Conservation (phyloP, 495 filamentous ascomycete genomes). For the Lepraria neglecta region DNA sequence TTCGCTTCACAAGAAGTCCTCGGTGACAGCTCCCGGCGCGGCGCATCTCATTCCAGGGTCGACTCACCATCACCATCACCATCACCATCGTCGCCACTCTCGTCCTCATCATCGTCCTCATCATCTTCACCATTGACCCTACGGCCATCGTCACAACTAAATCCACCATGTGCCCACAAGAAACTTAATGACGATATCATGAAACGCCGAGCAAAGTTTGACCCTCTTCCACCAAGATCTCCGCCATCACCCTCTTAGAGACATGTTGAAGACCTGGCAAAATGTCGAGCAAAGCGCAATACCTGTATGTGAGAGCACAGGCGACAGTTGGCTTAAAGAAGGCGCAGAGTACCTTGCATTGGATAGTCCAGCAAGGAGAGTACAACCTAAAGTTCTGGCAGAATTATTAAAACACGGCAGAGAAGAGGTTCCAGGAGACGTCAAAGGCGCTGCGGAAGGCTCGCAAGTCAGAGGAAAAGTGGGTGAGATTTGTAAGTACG, state of each 20-base stretch:
- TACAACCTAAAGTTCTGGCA: neutral
- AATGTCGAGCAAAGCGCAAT: conserved; percentile 1
- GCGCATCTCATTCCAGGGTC: too few relatives aligned
- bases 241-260: too few relatives aligned
- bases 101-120: too few relatives aligned
- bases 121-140: too few relatives aligned
- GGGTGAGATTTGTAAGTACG: neutral
- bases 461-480: neutral
- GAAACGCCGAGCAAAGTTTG: too few relatives aligned
- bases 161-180: too few relatives aligned
- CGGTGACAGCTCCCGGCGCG: too few relatives aligned
- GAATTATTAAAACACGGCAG: neutral
- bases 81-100: too few relatives aligned
- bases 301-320: neutral
- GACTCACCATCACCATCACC: too few relatives aligned
- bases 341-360: neutral
- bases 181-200: too few relatives aligned
- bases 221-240: neutral
- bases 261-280: neutral
- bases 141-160: too few relatives aligned
- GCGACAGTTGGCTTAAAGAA: neutral
- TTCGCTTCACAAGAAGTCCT: too few relatives aligned
- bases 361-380: neutral
- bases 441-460: neutral
- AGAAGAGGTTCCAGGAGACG: neutral